Evolutionary conservation across 73 alveolate genomes (phyloP), one percentile per base, ranked within the genome.

Genomic region (Symbiodinium natans): DNA sequence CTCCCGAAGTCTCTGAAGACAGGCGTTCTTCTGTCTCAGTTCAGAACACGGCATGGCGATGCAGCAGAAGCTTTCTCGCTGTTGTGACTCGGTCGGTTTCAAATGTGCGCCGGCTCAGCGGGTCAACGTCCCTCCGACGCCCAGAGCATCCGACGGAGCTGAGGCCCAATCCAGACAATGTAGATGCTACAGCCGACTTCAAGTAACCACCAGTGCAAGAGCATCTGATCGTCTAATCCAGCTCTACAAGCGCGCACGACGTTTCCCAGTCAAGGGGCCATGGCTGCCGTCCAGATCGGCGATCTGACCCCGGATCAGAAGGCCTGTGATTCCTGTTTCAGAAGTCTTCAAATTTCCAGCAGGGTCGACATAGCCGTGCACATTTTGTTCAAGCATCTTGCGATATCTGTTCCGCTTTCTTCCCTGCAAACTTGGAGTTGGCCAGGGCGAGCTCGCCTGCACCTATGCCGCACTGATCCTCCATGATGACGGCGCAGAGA

Each of bases 401-500:
- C 13, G 36, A 10, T 10, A 7, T 25, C 19, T 25, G 7, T 6
- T 68, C 39, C 10, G 19, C 10, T 7, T 11, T 68, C 7, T 21
- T 68, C 6, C 7, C 29, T 25, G 82, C 36, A 25, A 68, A 10
- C 15, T 4, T 10, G 7, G 10, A 68, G 31, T 19, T 68, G 6
- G 56, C 56, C 99, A 99, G 98, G 99, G 99, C 93, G 99, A 99
- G 99, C 99, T 99, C 98, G 94, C 99, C 98, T 99, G 99, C 99
- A 99, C 99, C 77, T 99, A 99, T 82, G 99, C 99, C 41, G 99
- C 99, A 41, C 99, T 99, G 92, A 99, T 99, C 98, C 99, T 99
- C 89, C 99, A 99, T 83, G 99, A 99, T 89, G 99, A 99, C 73
- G 99, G 99, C 83, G 99, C 94, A 40, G 99, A 99, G 38, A 94